Base-by-base conservation (phyloP, 2,329 filamentous ascomycete species). In the Arthrobotrys iridis region DNA sequence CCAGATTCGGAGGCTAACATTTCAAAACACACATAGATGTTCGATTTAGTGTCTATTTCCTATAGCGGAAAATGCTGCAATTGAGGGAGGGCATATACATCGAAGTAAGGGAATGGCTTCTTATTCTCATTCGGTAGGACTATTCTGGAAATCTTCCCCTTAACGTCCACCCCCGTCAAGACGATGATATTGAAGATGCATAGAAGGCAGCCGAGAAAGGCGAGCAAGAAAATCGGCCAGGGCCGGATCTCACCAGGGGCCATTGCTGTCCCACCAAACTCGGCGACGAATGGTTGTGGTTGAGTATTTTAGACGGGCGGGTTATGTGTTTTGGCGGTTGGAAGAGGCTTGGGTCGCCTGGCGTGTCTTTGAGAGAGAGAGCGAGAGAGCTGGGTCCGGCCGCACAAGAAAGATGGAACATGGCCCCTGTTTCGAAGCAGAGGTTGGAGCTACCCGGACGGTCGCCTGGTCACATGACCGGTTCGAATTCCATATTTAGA, bases 211-310 rank as follows among this genome's bases (percentile, higher is more conserved):
- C 37, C 63, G 37, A 57, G 20, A n/a, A 58, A 15, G 7, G 63
- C 48, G 8, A 66, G 63, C 50, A 52, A 11, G 37, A 66, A 58
- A 30, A 66, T 20, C 8, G 50, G 37, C 63, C 63, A 66, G 28
- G 63, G 43, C 63, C 48, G 35, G 37, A 66, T 22, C n/a, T 43
- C 40, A 57, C 35, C 35, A 46, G 20, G 43, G 30, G 41, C 43
- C 59, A 64, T 64, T 35, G 10, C n/a, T 40, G 45, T 50, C 28
- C 45, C 26, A 52, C 41, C 59, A 46, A 63, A 48, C 40, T 50
- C 55, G 55, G 35, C 35, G 15, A 22, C 15, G 7, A 20, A 22
- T n/a, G 22, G 24, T 18, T 2, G 40, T 35, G 40, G 57, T 28
- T 55, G 40, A 7, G n/a, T 40, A 40, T 40, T 15, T 40, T n/a